phyloP scores from a whole-genome alignment of 495 filamentous ascomycete species.

The Xylaria longipes region DNA sequence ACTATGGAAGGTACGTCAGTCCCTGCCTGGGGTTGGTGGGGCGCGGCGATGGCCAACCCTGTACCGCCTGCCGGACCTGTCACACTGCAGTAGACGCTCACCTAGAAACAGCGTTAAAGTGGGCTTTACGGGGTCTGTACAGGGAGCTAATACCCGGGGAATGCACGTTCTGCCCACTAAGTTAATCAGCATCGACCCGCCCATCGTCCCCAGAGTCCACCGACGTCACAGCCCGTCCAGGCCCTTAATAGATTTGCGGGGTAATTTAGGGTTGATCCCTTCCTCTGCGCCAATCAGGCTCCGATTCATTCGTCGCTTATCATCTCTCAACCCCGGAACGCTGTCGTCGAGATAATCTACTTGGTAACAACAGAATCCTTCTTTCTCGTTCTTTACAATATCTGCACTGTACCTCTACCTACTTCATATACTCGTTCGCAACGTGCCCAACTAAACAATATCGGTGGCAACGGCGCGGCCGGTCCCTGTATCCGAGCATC shows the following conservation, averaged over 20 bases:
- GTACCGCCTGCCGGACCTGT: constrained; percentile 14
- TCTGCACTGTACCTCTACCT: not conserved
- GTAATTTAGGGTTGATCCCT: constrained; percentile 16
- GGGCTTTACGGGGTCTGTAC: not conserved
- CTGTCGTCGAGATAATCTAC: not conserved
- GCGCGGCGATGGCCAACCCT: not conserved
- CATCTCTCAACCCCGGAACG: not conserved
- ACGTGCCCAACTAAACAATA: not conserved
- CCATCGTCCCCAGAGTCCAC: not conserved
- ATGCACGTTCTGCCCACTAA: constrained; percentile 9
- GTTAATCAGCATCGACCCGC: not conserved
- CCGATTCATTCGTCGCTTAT: not conserved
- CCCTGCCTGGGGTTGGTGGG: not conserved
- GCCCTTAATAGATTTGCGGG: constrained; percentile 14
- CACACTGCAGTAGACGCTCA: constrained; percentile 7
- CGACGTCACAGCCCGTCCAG: constrained; percentile 15
- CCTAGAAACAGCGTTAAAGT: not conserved
- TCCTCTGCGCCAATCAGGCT: not conserved
- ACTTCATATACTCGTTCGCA: not conserved
- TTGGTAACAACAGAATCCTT: not conserved
- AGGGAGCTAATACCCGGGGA: constrained; percentile 7
- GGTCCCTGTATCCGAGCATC: not conserved
- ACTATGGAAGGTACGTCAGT: constrained; percentile 14
- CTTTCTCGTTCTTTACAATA: no score
- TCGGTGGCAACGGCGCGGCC: not conserved